These are phyloP conservation scores for Rubroshorea leprosula DNA, from an alignment of 345 rosid species.

Conservation along the genomic window DNA sequence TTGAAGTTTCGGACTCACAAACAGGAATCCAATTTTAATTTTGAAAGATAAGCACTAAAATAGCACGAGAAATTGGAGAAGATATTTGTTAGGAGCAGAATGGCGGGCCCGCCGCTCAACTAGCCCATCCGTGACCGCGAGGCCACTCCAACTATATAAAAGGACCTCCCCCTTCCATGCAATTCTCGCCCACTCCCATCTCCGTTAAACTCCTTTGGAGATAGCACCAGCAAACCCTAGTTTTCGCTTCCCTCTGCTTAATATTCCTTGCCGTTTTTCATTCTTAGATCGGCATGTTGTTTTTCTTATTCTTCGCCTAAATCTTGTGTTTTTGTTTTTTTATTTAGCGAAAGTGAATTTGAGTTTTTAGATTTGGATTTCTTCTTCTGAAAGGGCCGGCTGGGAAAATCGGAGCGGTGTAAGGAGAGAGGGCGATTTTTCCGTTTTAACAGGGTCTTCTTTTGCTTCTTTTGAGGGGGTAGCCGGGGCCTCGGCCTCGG, in stretches of 20 bases:
- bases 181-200: conserved; percentile 52
- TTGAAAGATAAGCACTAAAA: neutral
- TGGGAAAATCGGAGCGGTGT: conserved; percentile 36
- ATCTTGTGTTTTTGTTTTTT: neutral
- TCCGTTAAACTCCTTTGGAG: conserved; percentile 15
- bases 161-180: conserved; percentile 26
- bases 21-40: neutral
- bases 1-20: neutral
- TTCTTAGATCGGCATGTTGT: conserved; percentile 36
- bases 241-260: neutral
- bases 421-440: conserved; percentile 37
- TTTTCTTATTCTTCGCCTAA: conserved; percentile 16
- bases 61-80: conserved; percentile 11
- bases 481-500: conserved; percentile 99
- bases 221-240: neutral
- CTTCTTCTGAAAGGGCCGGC: conserved; percentile 35
- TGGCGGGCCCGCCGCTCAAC: conserved; percentile 21
- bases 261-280: no score
- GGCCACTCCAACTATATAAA: conserved; percentile 43
- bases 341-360: neutral
- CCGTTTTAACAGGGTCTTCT: conserved; percentile 44
- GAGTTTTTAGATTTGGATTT: neutral
- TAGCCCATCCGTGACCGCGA: conserved; percentile 2
- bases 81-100: conserved; percentile 18
- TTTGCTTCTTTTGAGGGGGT: conserved; percentile 97